phyloP scores from a whole-genome alignment of 2,329 filamentous ascomycete species.

The Trichophyton mentagrophytes region DNA sequence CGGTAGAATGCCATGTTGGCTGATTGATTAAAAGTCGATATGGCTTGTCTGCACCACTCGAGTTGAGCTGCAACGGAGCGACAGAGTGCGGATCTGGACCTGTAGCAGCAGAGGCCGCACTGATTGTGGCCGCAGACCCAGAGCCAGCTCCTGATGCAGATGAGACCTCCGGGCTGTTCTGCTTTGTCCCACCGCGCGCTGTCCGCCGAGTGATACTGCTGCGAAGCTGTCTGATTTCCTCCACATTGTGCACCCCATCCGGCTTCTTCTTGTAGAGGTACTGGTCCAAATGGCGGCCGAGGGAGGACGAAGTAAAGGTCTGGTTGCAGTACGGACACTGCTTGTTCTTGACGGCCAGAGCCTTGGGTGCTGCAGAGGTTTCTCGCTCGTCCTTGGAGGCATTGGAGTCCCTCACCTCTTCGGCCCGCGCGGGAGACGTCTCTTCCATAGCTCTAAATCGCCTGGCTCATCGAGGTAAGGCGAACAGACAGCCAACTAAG shows the following conservation, averaged over 20 bases:
- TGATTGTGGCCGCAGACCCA: not conserved
- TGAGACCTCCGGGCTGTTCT: conserved; percentile 46
- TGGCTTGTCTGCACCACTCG: conserved; percentile 20
- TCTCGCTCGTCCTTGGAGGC: conserved; percentile 4
- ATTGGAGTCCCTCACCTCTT: conserved; percentile 8
- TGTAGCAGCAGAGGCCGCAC: conserved; percentile 13
- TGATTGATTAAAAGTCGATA: conserved; percentile 44
- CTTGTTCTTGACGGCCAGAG: conserved; percentile 62
- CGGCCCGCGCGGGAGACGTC: conserved; percentile 5
- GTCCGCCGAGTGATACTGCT: conserved; percentile 79
- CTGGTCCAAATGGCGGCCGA: conserved; percentile 84
- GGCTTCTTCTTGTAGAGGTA: conserved; percentile 92
- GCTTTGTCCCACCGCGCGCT: conserved; percentile 52
- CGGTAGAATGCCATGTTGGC: conserved; percentile 61
- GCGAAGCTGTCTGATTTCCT: conserved; percentile 71
- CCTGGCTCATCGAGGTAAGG: not conserved
- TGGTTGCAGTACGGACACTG: conserved; percentile 79
- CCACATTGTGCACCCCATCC: conserved; percentile 81
- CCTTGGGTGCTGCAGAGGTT: conserved; percentile 17
- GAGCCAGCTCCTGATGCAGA: not conserved
- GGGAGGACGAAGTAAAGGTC: conserved; percentile 81
- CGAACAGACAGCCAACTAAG: not conserved
- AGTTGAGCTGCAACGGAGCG: conserved; percentile 24
- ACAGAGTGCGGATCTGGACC: conserved; percentile 22
- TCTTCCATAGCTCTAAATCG: conserved; percentile 7